Evolutionary conservation across 208 protist genomes (phyloP).

Genomic region (Herpetomonas samuelpessoai): DNA sequence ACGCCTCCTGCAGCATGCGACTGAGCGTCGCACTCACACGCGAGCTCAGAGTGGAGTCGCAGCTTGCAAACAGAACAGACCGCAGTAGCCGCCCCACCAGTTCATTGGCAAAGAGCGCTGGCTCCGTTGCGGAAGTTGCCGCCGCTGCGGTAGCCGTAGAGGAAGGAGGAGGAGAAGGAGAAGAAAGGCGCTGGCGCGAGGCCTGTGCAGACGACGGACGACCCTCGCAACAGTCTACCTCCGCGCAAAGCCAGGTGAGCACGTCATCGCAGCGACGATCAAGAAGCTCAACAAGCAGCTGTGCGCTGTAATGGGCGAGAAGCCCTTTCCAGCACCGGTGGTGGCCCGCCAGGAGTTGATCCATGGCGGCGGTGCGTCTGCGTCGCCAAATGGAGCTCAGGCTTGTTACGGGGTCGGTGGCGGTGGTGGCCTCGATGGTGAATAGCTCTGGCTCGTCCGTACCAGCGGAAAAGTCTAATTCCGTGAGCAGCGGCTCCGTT

Average conservation of each 20-base stretch:
- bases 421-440: constrained; percentile 11
- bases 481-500: constrained; percentile 15
- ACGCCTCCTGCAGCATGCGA: background rate
- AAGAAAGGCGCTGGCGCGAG: background rate
- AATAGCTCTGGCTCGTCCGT: constrained; percentile 49
- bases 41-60: background rate
- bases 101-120: too few relatives aligned
- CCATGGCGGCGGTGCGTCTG: constrained; percentile 20
- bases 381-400: constrained; percentile 15
- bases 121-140: too few relatives aligned
- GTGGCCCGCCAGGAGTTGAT: constrained; percentile 25
- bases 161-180: background rate
- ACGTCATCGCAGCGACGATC: constrained; percentile 1
- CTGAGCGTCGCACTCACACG: background rate
- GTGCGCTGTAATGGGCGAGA: constrained; percentile 22
- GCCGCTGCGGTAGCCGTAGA: too few relatives aligned
- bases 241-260: background rate
- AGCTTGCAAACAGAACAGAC: background rate
- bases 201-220: too few relatives aligned
- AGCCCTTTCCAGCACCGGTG: constrained; percentile 35
- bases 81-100: background rate
- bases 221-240: background rate
- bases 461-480: constrained; percentile 69
- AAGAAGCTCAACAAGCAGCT: constrained; percentile 25
- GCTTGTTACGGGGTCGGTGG: constrained; percentile 12